Evolutionary conservation across 2,329 filamentous ascomycete genomes (phyloP), one percentile per base, ranked within the genome.

Genomic region (Verticillium dahliae): DNA sequence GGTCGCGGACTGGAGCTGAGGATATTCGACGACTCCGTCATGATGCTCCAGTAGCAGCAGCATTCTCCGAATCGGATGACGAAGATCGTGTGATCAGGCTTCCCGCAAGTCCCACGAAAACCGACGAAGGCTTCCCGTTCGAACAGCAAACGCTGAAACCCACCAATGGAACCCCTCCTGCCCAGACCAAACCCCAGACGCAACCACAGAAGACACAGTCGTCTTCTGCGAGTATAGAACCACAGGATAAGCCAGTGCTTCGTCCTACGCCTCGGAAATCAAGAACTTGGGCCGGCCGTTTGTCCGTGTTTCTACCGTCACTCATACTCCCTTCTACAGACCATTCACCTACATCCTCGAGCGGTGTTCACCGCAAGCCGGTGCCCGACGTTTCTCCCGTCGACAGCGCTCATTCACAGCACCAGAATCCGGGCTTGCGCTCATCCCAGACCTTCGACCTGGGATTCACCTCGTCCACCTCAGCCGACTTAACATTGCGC

Each of bases 301-400:
- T 75, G 54, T 75, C 74, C 52, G 70, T 72, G 22, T 67, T 76
- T 52, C 67, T 76, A 56, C 76, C 74, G 57, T 71, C 73, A 66
- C 75, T 78, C 70, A 77, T 73, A 56, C 60, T 71, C 61, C 69
- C 71, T 52, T 65, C 69, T 58, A 62, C 69, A 70, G 74, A 75
- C 65, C 61, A 68, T 38, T 65, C 66, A 60, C 61, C 66, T 54
- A 59, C 64, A 38, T 59, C 60, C 45, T 60, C 60, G 65, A 58
- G 62, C 65, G 50, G 63, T 61, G 67, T 63, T 67, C 68, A 61
- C 66, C 70, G 62, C 66, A 68, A 65, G 54, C 62, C 66, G 45
- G 60, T 63, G 31, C 59, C 63, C 33, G 57, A 62, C 57, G 60
- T 60, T 11, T 62, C 64, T 4, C 64, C 62, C 7, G 58, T 58